Base-by-base conservation (phyloP, 257 asterid species). In the Petunia axillaris region DNA sequence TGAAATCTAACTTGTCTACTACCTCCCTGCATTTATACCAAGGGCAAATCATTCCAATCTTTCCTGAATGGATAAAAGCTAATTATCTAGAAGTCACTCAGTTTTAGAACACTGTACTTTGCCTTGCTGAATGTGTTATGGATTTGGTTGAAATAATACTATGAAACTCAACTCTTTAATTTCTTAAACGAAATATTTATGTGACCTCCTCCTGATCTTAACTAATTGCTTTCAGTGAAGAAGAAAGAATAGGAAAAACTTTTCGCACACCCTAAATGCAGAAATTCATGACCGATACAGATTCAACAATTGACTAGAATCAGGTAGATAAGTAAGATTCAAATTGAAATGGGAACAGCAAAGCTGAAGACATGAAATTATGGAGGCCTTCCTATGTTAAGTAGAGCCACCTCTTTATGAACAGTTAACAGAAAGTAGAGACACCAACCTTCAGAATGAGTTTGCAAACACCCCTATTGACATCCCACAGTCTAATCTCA, bases 1-100 rank as follows among this genome's bases (percentile, higher is more conserved):
- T 89, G 89, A 84, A 89, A 87, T 81, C 94, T 87, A 58, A 86
- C 86, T 78, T 75, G 86, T 78, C 52, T 79, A 63, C 85, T 84
- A 16, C 78, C 92, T 82, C 92, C 94, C 92, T 90, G 83, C 13
- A 70, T 77, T 86, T 55, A 44, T 75, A 66, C 78, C 75, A 50
- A 53, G 50, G 9, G 36, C 76, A 66, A 35, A 44, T 57, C 59
- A 82, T 77, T 58, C 63, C 67, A 70, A 81, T 52, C 73, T 4
- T 4, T 9, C 0, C 62, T 50, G 63, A 73, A 73, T 73, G 35
- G 13, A 73, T 73, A 50, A 36, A 35, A 36, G 78, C 62, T 36
- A 50, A 50, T 48, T 48, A 3, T 71, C 38, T 71, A 53, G 52
- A 71, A 71, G 13, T 8, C 62, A 48, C 44, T 71, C 3, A 25